Evolutionary conservation across 257 asterid species (phyloP), one percentile per base, ranked within the genome.

Genomic region (Fraxinus cuspidata): DNA sequence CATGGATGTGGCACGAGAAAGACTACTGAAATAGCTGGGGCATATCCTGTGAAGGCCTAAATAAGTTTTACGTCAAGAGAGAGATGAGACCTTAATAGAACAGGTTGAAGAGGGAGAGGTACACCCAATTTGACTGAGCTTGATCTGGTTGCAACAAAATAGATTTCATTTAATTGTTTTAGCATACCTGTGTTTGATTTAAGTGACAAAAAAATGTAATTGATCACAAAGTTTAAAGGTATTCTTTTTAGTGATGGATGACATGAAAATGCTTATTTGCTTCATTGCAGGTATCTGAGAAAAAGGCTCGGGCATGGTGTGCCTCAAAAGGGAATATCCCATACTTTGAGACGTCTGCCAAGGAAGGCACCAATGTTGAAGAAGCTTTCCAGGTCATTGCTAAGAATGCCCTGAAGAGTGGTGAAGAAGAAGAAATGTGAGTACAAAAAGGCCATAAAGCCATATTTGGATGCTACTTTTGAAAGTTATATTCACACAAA

Each of bases 231-330:
- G n/a, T 3, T 15, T 47, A 27, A 25, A 0, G 7, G 9, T 9
- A 27, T 63, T 47, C 34, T 38, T 75, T 7, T 71, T 68, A 70
- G 32, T 16, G 58, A 78, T 70, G 76, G 77, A 76, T 63, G 21
- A 29, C 64, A n/a, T 64, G 60, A 34, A 34, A 35, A 27, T 32
- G 16, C 66, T 74, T 51, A 70, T 58, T 66, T 71, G 34, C 34
- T 67, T 10, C 56, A 75, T 71, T 32, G 42, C 86, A 95, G 99
- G 97, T 96, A 70, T 93, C 99, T 74, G 99, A 96, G 92, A 96
- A 93, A 83, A 93, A 96, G 89, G 98, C 99, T 31, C 89, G 97
- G 71, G 97, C 99, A 34, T 96, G 98, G 98, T 96, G 99, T 82
- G 98, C 96, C 86, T 86, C 97, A 2, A 93, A 93, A 77, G 99